Base-by-base conservation (phyloP, 228 moss, liverwort and hornwort genomes). In the Sphagnum fallax region DNA sequence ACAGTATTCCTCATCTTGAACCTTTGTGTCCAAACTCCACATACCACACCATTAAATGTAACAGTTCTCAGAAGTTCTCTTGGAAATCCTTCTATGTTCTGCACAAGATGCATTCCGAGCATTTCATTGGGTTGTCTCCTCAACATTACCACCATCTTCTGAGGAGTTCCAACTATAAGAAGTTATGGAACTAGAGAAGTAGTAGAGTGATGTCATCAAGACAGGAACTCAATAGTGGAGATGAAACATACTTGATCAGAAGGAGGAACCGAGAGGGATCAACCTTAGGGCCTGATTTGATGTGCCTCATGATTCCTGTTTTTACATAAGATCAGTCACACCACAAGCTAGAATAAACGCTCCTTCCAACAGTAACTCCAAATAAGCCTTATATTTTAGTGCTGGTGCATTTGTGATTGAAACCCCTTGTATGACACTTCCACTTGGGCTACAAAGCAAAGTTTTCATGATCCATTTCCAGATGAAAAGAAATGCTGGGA, bases 251-350 rank as follows among this genome's bases (percentile, higher is more conserved):
- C 97, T 89, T 97, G 88, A 70, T 90, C 85, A 52, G 78, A 72
- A 63, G 82, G 85, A 80, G 98, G 98, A 74, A 92, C 74, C 98
- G 91, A 98, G 66, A 98, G 89, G 52, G 93, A 93, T 77, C 97
- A 88, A 57, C 97, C 97, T 66, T 93, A 88, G 73, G 97, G 88
- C 65, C 90, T 88, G 75, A 32, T 32, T 98, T 98, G 48, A 98
- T 98, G 53, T 88, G 87, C 75, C 97, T 32, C 32, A 32, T 32
- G 32, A 32, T 32, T 32, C 32, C 32, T 32, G 32, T 32, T 32
- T 32, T 32, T 32, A 32, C 32, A 32, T 32, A 32, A 32, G 49
- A 47, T 49, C 9, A 48, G 93, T 90, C 61, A 93, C 98, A 68
- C 86, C 92, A 65, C 79, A 85, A 65, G 90, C 93, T 76, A 98